Conservation (phyloP, 805 yeast genomes). For the Vanderwaltozyma yarrowii region DNA sequence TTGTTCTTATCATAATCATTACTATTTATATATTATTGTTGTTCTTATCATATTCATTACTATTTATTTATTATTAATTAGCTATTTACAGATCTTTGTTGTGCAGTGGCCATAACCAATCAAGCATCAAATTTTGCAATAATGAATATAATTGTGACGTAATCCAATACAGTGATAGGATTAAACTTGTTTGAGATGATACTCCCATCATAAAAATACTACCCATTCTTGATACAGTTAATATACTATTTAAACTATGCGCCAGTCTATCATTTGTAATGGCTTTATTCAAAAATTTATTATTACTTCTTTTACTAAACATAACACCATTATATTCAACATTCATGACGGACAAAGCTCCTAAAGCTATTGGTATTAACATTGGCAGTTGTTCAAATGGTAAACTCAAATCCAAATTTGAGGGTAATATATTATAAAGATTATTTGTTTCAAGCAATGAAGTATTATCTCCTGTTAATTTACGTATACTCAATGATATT, state of each 20-base stretch:
- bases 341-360: conserved; percentile 61
- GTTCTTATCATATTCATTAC: neutral
- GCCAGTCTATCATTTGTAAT: conserved; percentile 7
- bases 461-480: conserved; percentile 12
- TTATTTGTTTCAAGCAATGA: neutral
- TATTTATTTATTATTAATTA: neutral
- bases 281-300: conserved; percentile 4
- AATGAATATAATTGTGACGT: conserved; percentile 73
- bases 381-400: conserved; percentile 51
- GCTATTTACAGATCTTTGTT: conserved; percentile 3
- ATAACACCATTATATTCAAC: conserved; percentile 78
- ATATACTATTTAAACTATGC: conserved; percentile 35
- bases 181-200: conserved; percentile 77
- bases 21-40: neutral
- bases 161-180: conserved; percentile 81
- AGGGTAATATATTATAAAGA: conserved; percentile 7
- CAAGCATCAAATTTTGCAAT: conserved; percentile 63
- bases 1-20: no score
- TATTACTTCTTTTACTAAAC: conserved; percentile 5
- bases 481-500: conserved; percentile 64
- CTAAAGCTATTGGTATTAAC: conserved; percentile 67
- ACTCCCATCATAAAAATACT: conserved; percentile 75
- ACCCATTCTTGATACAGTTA: conserved; percentile 64
- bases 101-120: conserved; percentile 45
- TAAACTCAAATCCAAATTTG: conserved; percentile 40